These are phyloP conservation scores for Byssothecium circinans DNA, from an alignment of 2,329 filamentous ascomycete genomes.

Conservation along the genomic window DNA sequence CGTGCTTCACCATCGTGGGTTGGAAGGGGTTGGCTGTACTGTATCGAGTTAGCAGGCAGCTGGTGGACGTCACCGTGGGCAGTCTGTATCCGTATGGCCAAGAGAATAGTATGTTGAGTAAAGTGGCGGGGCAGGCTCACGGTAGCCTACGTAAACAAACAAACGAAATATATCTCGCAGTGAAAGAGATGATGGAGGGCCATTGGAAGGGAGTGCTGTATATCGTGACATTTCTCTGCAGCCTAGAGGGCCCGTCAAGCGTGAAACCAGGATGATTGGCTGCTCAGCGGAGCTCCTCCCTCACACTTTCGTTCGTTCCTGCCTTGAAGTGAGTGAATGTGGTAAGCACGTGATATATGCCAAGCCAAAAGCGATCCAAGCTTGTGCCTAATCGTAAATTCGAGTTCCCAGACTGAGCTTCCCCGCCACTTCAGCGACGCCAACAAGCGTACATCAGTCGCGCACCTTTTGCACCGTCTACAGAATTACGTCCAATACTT, in stretches of 20 bases:
- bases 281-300: too few relatives aligned
- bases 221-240: neutral
- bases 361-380: conserved; percentile 3
- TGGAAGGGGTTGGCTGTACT: too few relatives aligned
- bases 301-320: too few relatives aligned
- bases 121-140: neutral
- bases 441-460: conserved; percentile 4
- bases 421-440: conserved; percentile 9
- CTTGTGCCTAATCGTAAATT: conserved; percentile 4
- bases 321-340: conserved; percentile 1
- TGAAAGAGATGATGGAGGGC: neutral
- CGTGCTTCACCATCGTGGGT: neutral
- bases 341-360: conserved; percentile 10
- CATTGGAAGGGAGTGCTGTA: neutral
- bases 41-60: too few relatives aligned
- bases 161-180: neutral
- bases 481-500: too few relatives aligned
- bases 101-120: too few relatives aligned
- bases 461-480: neutral
- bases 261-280: too few relatives aligned
- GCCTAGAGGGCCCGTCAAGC: neutral
- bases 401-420: conserved; percentile 10
- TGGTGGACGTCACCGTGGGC: too few relatives aligned
- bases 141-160: neutral
- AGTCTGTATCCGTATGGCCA: too few relatives aligned